Conservation (phyloP, 495 filamentous ascomycete species). For the Penicillium arizonense region DNA sequence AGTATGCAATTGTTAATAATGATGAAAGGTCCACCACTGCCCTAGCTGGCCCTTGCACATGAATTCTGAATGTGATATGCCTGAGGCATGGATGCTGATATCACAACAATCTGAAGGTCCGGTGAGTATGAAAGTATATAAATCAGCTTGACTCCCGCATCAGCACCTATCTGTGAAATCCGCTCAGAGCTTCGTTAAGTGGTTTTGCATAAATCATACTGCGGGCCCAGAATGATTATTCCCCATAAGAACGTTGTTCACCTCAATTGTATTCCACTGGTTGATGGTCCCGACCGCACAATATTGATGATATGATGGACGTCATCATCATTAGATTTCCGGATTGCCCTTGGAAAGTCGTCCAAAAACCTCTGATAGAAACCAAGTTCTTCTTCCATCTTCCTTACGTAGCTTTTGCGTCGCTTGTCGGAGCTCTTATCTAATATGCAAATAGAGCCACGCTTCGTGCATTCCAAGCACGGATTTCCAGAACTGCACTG, state of each 20-base stretch:
- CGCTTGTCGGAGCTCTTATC: not conserved
- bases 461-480: not conserved
- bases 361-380: not conserved
- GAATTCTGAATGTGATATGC: too few species aligned
- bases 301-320: not conserved
- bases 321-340: not conserved
- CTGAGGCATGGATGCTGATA: too few species aligned
- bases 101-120: too few species aligned
- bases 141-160: too few species aligned
- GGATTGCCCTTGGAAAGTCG: not conserved
- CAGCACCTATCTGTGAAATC: too few species aligned
- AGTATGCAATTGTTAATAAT: too few species aligned
- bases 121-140: too few species aligned
- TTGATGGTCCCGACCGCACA: conserved; percentile 1
- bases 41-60: too few species aligned
- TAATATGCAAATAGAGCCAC: not conserved
- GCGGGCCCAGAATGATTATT: not conserved
- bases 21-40: too few species aligned
- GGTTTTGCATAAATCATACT: not conserved
- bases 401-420: not conserved
- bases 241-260: not conserved
- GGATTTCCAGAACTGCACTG: not conserved
- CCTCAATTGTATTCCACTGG: not conserved
- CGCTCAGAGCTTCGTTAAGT: too few species aligned
- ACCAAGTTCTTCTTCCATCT: not conserved